Conservation (phyloP, 805 yeast species). For the Metschnikowia cubensis region DNA sequence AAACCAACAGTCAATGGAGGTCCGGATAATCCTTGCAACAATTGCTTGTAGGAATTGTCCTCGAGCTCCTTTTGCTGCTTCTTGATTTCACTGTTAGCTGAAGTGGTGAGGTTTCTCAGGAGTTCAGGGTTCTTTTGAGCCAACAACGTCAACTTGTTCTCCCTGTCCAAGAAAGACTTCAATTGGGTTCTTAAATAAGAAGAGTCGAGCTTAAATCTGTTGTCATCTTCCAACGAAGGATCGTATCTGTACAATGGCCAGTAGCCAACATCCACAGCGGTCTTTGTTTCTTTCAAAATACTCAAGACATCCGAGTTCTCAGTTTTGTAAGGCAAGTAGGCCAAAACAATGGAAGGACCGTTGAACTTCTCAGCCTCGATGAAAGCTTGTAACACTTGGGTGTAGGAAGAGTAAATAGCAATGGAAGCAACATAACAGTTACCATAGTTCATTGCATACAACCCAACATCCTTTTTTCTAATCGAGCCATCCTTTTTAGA, state of each 20-base stretch:
- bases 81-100: constrained; percentile 56
- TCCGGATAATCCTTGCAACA: constrained; percentile 84
- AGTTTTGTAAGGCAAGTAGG: constrained; percentile 72
- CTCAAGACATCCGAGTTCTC: constrained; percentile 68
- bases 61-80: constrained; percentile 62
- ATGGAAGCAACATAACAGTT: constrained; percentile 89
- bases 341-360: constrained; percentile 90
- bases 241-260: constrained; percentile 93
- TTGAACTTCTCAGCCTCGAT: constrained; percentile 84
- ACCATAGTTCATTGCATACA: constrained; percentile 92
- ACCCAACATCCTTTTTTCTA: constrained; percentile 88
- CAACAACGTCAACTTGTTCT: constrained; percentile 78
- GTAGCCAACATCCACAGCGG: constrained; percentile 88
- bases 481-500: constrained; percentile 36
- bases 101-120: constrained; percentile 65
- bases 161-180: constrained; percentile 79
- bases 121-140: constrained; percentile 68
- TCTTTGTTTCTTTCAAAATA: constrained; percentile 80
- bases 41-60: constrained; percentile 67
- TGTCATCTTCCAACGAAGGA: constrained; percentile 51
- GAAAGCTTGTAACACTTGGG: constrained; percentile 85
- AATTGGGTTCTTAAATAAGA: constrained; percentile 73
- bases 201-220: constrained; percentile 81
- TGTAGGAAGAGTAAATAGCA: constrained; percentile 89
- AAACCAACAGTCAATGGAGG: constrained; percentile 84